Evolutionary conservation across 129 eudicot genomes (phyloP).

Genomic region (Glebionis coronaria): DNA sequence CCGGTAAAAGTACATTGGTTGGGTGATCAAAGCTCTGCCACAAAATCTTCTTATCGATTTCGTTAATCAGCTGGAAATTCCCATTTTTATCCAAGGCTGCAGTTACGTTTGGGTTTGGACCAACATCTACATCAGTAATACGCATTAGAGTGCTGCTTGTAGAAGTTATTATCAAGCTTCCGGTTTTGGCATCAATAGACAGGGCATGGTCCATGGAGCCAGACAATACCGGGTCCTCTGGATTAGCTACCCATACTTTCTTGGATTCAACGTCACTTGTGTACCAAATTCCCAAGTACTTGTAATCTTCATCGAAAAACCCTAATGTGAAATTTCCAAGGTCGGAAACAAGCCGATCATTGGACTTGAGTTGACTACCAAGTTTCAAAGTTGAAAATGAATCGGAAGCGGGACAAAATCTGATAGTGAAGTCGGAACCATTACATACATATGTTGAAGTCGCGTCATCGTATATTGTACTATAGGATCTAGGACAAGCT

Average conservation of each 20-base stretch:
- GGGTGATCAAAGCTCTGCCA: constrained; percentile 47
- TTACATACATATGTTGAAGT: constrained; percentile 22
- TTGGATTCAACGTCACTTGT: constrained; percentile 8
- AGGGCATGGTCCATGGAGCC: neutral
- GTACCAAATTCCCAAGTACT: constrained; percentile 44
- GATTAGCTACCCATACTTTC: constrained; percentile 46
- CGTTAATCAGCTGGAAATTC: constrained; percentile 26
- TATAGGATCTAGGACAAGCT: constrained; percentile 38
- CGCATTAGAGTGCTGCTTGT: constrained; percentile 9
- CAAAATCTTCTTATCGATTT: constrained; percentile 20
- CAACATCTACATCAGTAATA: constrained; percentile 14
- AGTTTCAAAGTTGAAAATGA: constrained; percentile 23
- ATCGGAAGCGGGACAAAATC: constrained; percentile 17
- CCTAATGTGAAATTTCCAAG: constrained; percentile 33
- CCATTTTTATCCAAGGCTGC: constrained; percentile 30
- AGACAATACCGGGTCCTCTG: constrained; percentile 11
- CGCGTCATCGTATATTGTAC: constrained; percentile 6
- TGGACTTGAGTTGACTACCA: constrained; percentile 8
- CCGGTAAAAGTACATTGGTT: constrained; percentile 32
- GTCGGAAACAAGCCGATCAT: constrained; percentile 19
- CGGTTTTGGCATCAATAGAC: too few relatives aligned
- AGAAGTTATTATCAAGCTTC: constrained; percentile 17
- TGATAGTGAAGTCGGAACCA: constrained; percentile 10
- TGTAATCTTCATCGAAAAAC: constrained; percentile 14
- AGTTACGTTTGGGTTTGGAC: constrained; percentile 20